Evolutionary conservation across 208 protist species (phyloP), one percentile per base, ranked within the genome.

Genomic region (Leishmania turanica): DNA sequence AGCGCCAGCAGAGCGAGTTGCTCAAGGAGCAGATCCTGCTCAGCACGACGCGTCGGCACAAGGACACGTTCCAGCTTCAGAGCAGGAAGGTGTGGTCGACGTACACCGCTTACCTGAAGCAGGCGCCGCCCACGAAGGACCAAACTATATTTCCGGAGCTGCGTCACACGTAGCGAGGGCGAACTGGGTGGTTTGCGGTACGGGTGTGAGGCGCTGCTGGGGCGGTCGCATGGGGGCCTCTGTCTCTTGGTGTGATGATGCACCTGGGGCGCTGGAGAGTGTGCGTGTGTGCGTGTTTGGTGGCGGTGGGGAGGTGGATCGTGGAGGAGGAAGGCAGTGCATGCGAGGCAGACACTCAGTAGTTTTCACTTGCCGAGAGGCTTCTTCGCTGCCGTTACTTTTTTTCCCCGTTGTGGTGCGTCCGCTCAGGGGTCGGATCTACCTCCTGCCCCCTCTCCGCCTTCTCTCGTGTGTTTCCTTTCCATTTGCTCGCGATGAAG

Each of bases 11-110:
- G 83, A 87, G 87, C 68, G 91, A 91, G 81, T 60, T 93, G 58
- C 86, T 97, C 47, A 83, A 91, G 79, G 74, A 92, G 60, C 95
- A 96, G 81, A 96, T 96, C 40, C 66, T 92, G 47, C 78, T 96
- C 56, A 97, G 93, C 76, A 94, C 90, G 3, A 89, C 88, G 7
- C 82, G 88, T 31, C 81, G 86, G n/a, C 85, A 87, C 27, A 75
- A 75, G 19, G 91, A 96, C 62, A 92, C 80, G 65, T 92, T 96
- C 70, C 84, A 89, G 66, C 84, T 89, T 19, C 82, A 92, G 47
- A 97, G 93, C 78, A 77, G 90, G 37, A 87, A 84, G 19, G 83
- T 87, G 49, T 97, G 95, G 93, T 85, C 80, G 58, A 53, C 15
- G 31, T 97, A 94, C 71, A 97, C 93, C 17, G 84, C 84, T 27